A percentile compares a stretch with the other conserved stretches of the same genome.
phyloP scores from a whole-genome alignment of 2,329 filamentous ascomycete species.

The Neofusicoccum kwambonambiense region DNA sequence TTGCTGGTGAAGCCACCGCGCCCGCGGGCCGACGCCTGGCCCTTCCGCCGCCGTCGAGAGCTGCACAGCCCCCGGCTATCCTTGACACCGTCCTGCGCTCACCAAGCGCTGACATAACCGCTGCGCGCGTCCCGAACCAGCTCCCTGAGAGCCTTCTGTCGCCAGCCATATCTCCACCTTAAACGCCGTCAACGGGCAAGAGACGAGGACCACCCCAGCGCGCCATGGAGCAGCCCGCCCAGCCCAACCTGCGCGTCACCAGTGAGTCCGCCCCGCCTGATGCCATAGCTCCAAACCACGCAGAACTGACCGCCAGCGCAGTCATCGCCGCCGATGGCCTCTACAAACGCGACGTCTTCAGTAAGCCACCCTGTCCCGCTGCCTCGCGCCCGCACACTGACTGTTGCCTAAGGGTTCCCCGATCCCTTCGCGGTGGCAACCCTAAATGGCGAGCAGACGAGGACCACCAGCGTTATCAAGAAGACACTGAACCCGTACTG shows the following conservation, averaged over 20 bases:
- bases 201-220: neutral
- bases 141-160: slow-evolving; percentile 14
- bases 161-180: neutral
- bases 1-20: neutral
- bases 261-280: slow-evolving; percentile 58
- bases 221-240: slow-evolving; percentile 50
- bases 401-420: slow-evolving; percentile 70
- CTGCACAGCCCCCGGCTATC: slow-evolving; percentile 19
- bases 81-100: slow-evolving; percentile 19
- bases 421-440: slow-evolving; percentile 98
- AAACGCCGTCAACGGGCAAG: neutral
- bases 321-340: slow-evolving; percentile 98
- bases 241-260: slow-evolving; percentile 85
- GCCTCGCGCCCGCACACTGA: slow-evolving; percentile 29
- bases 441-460: slow-evolving; percentile 95
- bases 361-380: slow-evolving; percentile 57
- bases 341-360: slow-evolving; percentile 98
- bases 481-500: slow-evolving; percentile 99
- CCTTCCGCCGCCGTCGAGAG: slow-evolving; percentile 17
- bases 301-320: slow-evolving; percentile 45
- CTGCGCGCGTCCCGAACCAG: slow-evolving; percentile 10
- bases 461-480: slow-evolving; percentile 96
- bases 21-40: slow-evolving; percentile 19
- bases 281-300: slow-evolving; percentile 13
- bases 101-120: slow-evolving; percentile 18